These are phyloP conservation scores for Fagus sylvatica DNA, from an alignment of 306 rosid species.

Conservation along the genomic window DNA sequence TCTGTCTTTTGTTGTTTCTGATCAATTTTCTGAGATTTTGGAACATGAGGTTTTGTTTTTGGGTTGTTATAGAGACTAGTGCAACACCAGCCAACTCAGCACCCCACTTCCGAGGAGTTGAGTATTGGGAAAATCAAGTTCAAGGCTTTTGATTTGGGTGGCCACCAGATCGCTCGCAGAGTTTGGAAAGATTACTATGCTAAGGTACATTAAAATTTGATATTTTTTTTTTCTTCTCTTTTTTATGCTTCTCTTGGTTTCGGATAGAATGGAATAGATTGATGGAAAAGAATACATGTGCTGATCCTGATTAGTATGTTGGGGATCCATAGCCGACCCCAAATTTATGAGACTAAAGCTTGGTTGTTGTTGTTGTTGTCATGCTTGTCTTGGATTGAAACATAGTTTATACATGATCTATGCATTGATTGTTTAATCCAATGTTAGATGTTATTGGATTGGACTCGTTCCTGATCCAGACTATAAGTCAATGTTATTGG, in stretches of 20 bases:
- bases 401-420: not conserved
- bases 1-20: not conserved
- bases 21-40: not conserved
- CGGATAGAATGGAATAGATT: too few species aligned
- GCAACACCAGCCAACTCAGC: slow-evolving; percentile 88
- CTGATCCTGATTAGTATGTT: too few species aligned
- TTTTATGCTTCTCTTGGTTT: too few species aligned
- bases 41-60: not conserved
- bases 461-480: not conserved
- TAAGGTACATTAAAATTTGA: slow-evolving; percentile 35
- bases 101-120: slow-evolving; percentile 86
- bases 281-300: too few species aligned
- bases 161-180: slow-evolving; percentile 88
- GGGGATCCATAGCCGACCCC: too few species aligned
- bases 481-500: not conserved
- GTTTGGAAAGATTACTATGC: slow-evolving; percentile 86
- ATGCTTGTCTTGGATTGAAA: too few species aligned
- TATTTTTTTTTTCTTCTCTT: slow-evolving; percentile 1
- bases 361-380: too few species aligned
- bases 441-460: not conserved
- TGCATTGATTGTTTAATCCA: not conserved
- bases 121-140: slow-evolving; percentile 76
- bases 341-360: too few species aligned
- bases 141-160: slow-evolving; percentile 89
- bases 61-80: slow-evolving; percentile 59